Base-by-base conservation (phyloP, 306 rosid genomes). In the Canavalia gladiata region DNA sequence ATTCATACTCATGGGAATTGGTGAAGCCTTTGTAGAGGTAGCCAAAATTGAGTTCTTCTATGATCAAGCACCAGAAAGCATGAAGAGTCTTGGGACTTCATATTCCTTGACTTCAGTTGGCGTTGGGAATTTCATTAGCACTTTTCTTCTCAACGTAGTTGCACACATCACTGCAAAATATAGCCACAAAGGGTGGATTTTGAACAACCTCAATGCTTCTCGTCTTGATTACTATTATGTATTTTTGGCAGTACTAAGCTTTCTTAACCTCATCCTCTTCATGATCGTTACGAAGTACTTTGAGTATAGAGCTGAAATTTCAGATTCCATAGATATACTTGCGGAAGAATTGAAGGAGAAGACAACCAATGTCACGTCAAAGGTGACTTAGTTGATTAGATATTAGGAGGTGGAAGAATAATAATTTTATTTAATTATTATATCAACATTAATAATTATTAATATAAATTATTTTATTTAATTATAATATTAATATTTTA, bases 71-170 rank as follows among this genome's bases (percentile, higher is more conserved):
- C 97, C 97, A 0, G 86, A 87, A 60, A 78, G 87, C 81, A 93
- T 90, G 97, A 91, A 91, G 81, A 93, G 97, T 55, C 83, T 93
- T 56, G 97, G 97, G 2, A 86, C 94, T 56, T 89, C 94, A 0
- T 93, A 83, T 64, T 93, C 87, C 81, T 83, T 88, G 10, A 90
- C 89, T 49, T 83, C 90, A 57, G 10, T 86, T 56, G 97, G 97
- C 2, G 74, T 87, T 58, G 97, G 97, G 42, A 82, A 72, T 56
- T 93, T 90, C 31, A 74, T 91, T 0, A 93, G 93, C 13, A 82
- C 90, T 58, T 82, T 93, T 66, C 41, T 93, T 67, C 87, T 93
- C 10, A 34, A 85, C 2, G 82, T 82, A 37, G 92, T 91, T 46
- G 76, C 97, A 5, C 46, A 47, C n/a, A 41, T 74, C 47, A 91